Conservation (phyloP, 257 asterid genomes). For the Gentiana macrophylla region DNA sequence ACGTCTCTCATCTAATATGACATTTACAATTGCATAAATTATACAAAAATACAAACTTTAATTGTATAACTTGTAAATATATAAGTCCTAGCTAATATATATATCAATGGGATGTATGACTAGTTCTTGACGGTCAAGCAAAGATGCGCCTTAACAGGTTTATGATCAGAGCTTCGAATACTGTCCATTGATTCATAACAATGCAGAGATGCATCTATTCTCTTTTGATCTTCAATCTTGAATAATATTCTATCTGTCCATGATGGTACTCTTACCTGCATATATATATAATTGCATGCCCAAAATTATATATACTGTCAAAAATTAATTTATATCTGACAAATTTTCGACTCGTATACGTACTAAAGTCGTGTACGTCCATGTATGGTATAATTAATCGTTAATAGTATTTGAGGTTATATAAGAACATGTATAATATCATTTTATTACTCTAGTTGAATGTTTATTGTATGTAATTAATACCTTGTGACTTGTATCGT, state of each 20-base stretch:
- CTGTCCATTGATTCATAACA: slow-evolving; percentile 46
- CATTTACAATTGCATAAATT: too few relatives aligned
- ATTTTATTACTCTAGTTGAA: neutral
- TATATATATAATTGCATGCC: neutral
- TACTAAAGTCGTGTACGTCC: too few relatives aligned
- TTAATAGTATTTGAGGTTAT: neutral
- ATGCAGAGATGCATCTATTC: slow-evolving; percentile 37
- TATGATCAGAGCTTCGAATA: slow-evolving; percentile 54
- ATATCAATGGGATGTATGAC: neutral
- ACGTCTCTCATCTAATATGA: too few relatives aligned
- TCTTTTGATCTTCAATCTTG: slow-evolving; percentile 34
- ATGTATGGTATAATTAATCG: too few relatives aligned
- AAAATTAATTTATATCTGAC: neutral
- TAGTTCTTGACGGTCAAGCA: slow-evolving; percentile 34
- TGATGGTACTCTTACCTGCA: slow-evolving; percentile 67
- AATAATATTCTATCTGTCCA: slow-evolving; percentile 72
- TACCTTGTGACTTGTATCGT: slow-evolving; percentile 69
- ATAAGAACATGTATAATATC: neutral
- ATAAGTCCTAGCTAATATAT: too few relatives aligned
- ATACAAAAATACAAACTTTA: too few relatives aligned
- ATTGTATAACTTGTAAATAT: too few relatives aligned
- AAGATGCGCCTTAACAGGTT: slow-evolving; percentile 63
- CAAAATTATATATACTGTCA: neutral
- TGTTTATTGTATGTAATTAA: neutral
- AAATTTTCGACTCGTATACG: too few relatives aligned